phyloP scores from a whole-genome alignment of 352 stramenopile species.

The Globisporangium solare region DNA sequence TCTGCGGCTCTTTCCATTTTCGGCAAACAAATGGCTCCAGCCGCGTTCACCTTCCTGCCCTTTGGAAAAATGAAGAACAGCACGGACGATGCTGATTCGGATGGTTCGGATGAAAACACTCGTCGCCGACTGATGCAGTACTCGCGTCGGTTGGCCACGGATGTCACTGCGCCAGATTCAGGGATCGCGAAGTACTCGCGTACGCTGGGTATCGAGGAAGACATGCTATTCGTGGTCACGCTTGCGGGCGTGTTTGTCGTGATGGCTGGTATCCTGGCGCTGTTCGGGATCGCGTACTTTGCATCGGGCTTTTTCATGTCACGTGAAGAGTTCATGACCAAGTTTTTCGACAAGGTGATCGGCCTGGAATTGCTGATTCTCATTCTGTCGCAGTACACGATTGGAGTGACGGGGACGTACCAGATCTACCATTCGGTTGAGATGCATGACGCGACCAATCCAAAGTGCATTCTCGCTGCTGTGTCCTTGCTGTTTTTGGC shows the following conservation, averaged over 20 bases:
- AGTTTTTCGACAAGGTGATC: constrained; percentile 87
- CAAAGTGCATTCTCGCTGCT: constrained; percentile 63
- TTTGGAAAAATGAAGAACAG: constrained; percentile 50
- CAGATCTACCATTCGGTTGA: constrained; percentile 80
- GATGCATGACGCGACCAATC: constrained; percentile 42
- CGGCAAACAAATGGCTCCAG: constrained; percentile 68
- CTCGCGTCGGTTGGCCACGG: constrained; percentile 6
- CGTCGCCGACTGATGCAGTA: constrained; percentile 5
- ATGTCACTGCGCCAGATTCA: constrained; percentile 23
- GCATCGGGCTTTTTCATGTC: constrained; percentile 59
- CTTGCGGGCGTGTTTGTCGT: constrained; percentile 72
- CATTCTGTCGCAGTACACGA: constrained; percentile 83
- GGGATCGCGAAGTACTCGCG: constrained; percentile 74
- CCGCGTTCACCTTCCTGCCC: constrained; percentile 71
- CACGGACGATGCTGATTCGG: constrained; percentile 16
- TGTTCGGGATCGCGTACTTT: constrained; percentile 61
- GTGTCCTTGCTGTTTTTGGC: constrained; percentile 59
- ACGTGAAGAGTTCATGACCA: constrained; percentile 59
- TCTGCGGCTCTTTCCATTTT: constrained; percentile 65
- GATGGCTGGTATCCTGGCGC: constrained; percentile 52
- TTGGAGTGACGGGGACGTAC: constrained; percentile 79
- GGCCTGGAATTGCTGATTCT: constrained; percentile 63
- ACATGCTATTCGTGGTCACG: constrained; percentile 82
- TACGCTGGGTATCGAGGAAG: constrained; percentile 63
- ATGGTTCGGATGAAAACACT: constrained; percentile 10